These are phyloP conservation scores for Chlorella sp. DNA, from an alignment of 139 green algal genomes.

Conservation along the genomic window DNA sequence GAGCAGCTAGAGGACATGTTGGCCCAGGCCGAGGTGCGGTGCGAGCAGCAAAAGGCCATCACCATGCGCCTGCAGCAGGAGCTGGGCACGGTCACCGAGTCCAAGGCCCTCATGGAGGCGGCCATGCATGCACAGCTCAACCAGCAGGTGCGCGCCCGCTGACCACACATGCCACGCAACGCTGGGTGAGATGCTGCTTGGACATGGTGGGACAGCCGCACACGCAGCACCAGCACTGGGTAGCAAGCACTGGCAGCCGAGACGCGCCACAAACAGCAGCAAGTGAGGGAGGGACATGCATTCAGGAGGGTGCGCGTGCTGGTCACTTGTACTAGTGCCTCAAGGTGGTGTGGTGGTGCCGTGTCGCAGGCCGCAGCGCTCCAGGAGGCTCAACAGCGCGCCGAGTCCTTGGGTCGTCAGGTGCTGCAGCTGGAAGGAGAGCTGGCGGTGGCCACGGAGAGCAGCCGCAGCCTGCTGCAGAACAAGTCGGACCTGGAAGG, in stretches of 20 bases:
- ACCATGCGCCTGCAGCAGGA: constrained; percentile 14
- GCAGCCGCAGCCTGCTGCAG: constrained; percentile 22
- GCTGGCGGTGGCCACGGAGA: constrained; percentile 30
- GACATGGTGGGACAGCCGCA: too few relatives aligned
- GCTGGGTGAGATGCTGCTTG: too few relatives aligned
- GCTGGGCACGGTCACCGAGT: constrained; percentile 30
- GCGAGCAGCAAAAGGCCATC: constrained; percentile 25
- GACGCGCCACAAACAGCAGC: too few relatives aligned
- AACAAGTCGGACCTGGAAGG: constrained; percentile 28
- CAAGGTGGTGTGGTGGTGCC: too few relatives aligned
- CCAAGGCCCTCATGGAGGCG: constrained; percentile 14
- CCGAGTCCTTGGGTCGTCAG: constrained; percentile 18
- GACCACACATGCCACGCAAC: too few relatives aligned
- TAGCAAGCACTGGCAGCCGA: too few relatives aligned
- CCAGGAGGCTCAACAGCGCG: constrained; percentile 11
- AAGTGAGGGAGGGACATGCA: too few relatives aligned
- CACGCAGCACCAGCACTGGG: too few relatives aligned
- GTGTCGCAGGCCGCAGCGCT: constrained; percentile 9
- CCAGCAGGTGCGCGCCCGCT: constrained; percentile 14
- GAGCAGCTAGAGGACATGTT: constrained; percentile 73
- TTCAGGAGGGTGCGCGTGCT: too few relatives aligned
- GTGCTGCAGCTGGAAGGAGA: constrained; percentile 35
- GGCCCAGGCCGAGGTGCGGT: constrained; percentile 34
- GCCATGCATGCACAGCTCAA: background rate
- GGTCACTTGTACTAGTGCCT: too few relatives aligned